Evolutionary conservation across 768 basidiomycete species (phyloP).

Genomic region (Mycena floridula): DNA sequence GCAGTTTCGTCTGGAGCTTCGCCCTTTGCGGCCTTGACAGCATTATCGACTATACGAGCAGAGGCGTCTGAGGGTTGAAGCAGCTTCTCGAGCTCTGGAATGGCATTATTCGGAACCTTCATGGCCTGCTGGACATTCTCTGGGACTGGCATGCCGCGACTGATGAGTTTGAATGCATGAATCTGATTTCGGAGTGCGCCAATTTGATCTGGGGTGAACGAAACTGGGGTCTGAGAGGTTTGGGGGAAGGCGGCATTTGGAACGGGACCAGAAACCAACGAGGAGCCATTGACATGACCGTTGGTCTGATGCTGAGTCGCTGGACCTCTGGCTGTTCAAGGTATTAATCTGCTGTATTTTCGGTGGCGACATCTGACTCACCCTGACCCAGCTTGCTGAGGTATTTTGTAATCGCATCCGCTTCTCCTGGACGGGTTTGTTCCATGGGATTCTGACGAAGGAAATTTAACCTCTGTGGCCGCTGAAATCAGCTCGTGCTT

Average conservation of each 20-base stretch:
- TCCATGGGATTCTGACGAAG: conserved; percentile 45
- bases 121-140: conserved; percentile 67
- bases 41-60: conserved; percentile 64
- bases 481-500: conserved; percentile 8
- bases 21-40: conserved; percentile 66
- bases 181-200: conserved; percentile 76
- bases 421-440: conserved; percentile 39
- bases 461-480: conserved; percentile 38
- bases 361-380: conserved; percentile 16
- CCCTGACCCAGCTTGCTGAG: conserved; percentile 38
- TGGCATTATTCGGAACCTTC: conserved; percentile 53
- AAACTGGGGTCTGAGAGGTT: conserved; percentile 72
- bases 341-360: conserved; percentile 9
- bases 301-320: conserved; percentile 34
- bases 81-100: conserved; percentile 59
- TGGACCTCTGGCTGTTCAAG: conserved; percentile 23
- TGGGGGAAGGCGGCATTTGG: too few species aligned
- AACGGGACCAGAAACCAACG: conserved; percentile 31
- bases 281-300: conserved; percentile 35
- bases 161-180: conserved; percentile 71
- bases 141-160: conserved; percentile 60
- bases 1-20: conserved; percentile 38
- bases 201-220: conserved; percentile 74
- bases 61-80: conserved; percentile 54
- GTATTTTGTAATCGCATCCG: conserved; percentile 41